Conservation (phyloP, 2,329 filamentous ascomycete genomes). For the Phyllosticta citribraziliensis region DNA sequence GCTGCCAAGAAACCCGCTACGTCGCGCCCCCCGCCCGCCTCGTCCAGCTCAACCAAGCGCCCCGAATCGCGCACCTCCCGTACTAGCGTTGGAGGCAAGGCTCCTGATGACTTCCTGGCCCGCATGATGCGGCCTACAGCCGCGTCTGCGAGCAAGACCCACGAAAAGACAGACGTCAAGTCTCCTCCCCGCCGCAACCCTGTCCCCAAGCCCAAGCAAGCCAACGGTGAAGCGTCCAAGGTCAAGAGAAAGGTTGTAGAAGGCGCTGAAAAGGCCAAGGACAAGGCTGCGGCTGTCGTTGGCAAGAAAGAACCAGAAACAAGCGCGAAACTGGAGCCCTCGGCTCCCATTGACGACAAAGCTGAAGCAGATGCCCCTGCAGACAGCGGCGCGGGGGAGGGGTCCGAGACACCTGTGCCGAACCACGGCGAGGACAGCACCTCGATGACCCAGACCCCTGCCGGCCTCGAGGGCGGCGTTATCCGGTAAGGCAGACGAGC, state of each 20-base stretch:
- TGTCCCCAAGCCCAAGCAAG: slow-evolving; percentile 12
- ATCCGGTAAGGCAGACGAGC: slow-evolving; percentile 9
- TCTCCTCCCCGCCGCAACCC: slow-evolving; percentile 25
- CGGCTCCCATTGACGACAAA: slow-evolving; percentile 3
- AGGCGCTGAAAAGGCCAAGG: slow-evolving; percentile 25
- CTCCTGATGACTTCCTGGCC: slow-evolving; percentile 64
- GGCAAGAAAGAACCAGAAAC: neutral
- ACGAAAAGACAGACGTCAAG: slow-evolving; percentile 46
- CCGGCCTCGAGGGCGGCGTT: slow-evolving; percentile 8
- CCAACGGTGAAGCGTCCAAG: slow-evolving; percentile 21
- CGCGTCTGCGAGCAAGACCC: slow-evolving; percentile 55
- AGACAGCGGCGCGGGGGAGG: slow-evolving; percentile 4
- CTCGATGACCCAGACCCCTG: slow-evolving; percentile 8
- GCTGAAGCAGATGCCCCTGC: slow-evolving; percentile 4
- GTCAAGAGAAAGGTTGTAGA: slow-evolving; percentile 29
- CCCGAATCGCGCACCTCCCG: slow-evolving; percentile 35
- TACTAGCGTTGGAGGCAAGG: slow-evolving; percentile 15
- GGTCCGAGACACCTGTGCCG: slow-evolving; percentile 3
- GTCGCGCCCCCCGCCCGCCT: slow-evolving; percentile 25
- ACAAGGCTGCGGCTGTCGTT: slow-evolving; percentile 15
- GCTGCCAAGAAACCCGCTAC: slow-evolving; percentile 21
- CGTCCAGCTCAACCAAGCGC: slow-evolving; percentile 35
- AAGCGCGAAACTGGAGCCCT: slow-evolving; percentile 1
- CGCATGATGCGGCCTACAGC: slow-evolving; percentile 74
- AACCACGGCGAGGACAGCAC: slow-evolving; percentile 1